phyloP scores from a whole-genome alignment of 2,329 filamentous ascomycete genomes.

The Colletotrichum nymphaeae region DNA sequence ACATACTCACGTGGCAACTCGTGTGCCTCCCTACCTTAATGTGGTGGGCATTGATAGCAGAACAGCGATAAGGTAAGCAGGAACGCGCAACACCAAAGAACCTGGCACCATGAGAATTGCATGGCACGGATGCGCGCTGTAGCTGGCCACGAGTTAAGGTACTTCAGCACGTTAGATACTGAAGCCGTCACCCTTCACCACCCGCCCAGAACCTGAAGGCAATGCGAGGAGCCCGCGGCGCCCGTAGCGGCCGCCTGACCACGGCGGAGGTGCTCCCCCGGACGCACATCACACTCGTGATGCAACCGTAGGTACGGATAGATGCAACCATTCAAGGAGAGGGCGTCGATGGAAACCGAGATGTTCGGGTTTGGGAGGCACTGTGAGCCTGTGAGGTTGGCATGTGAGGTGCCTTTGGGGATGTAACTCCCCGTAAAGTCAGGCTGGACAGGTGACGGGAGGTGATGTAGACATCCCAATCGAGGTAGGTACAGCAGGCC shows the following conservation, averaged over 20 bases:
- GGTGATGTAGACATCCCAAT: background rate
- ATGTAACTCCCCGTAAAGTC: background rate
- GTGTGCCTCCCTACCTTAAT: background rate
- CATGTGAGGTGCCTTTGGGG: background rate
- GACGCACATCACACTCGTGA: background rate
- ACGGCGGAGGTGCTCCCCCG: background rate
- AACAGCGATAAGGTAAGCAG: background rate
- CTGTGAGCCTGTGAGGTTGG: background rate
- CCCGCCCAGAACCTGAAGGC: background rate
- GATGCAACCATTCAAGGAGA: background rate
- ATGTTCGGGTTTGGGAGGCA: background rate
- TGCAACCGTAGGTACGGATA: background rate
- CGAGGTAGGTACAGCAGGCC: background rate
- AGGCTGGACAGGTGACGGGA: background rate
- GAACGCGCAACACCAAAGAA: background rate
- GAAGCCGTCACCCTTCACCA: background rate
- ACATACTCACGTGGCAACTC: too few relatives aligned
- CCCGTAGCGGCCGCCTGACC: slow-evolving; percentile 1
- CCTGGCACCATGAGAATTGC: background rate
- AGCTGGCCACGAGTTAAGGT: background rate
- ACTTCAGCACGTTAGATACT: too few relatives aligned
- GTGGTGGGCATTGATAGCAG: background rate
- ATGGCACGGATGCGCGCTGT: slow-evolving; percentile 9
- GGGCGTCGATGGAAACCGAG: background rate
- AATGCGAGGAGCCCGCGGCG: slow-evolving; percentile 13